Evolutionary conservation across 1,284 basidiomycete species (phyloP), one percentile per base, ranked within the genome.

Genomic region (Boletellus deceptivus): DNA sequence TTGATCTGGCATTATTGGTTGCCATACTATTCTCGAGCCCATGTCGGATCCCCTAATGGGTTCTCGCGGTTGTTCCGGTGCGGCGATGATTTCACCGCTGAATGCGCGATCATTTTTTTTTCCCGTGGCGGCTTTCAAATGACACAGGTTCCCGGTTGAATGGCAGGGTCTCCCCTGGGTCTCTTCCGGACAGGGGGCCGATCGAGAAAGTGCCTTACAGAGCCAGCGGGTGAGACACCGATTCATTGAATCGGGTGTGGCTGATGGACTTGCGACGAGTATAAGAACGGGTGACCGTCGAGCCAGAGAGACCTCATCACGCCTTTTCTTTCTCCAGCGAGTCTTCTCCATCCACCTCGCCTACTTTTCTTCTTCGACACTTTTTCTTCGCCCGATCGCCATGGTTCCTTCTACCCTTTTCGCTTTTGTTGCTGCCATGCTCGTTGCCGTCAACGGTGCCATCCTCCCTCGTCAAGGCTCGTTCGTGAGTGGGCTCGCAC

Each of bases 351-450:
- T 14, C 38, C 7, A 25, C 25, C 25, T 25, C 25, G 25, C 25
- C 25, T 8, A 8, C 8, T 25, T 25, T 20, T 20, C 6, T 25
- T 25, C 25, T 25, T 25, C 25, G 25, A 25, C 25, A 4, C 39
- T 6, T 24, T 9, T 24, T 13, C 13, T 2, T 9, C 13, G 6
- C 22, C 2, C 10, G 6, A 17, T 33, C 39, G 14, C 6, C 4
- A 64, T 62, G 66, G 31, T 69, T 29, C 46, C 50, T 2, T 47
- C 62, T 10, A 55, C 46, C 9, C 17, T 68, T 14, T 46, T 53
- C 18, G 35, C 48, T 6, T 1, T 60, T 3, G 46, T 47, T 1
- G 7, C 44, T 17, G 17, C 14, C 6, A 27, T 69, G 27, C 52
- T 57, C n/a, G 49, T 29, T 8, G 42, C 40, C 7, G 44, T 41